These are phyloP conservation scores for Apostasia ramifera DNA, from an alignment of 106 monocot genomes.

Conservation along the genomic window DNA sequence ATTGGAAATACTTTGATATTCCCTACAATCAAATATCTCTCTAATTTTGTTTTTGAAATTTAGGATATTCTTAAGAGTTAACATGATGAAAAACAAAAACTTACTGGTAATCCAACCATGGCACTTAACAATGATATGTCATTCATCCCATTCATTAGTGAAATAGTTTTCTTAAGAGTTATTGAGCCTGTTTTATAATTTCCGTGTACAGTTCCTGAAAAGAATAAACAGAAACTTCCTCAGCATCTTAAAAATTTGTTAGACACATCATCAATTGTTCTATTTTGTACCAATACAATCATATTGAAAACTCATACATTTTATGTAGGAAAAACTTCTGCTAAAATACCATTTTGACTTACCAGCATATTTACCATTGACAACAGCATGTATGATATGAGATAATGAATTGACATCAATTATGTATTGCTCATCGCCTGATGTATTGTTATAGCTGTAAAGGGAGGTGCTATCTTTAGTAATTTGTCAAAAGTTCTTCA, in stretches of 20 bases:
- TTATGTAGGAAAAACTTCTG: neutral
- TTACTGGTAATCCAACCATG: constrained; percentile 90
- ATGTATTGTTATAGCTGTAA: constrained; percentile 51
- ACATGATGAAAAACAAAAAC: neutral
- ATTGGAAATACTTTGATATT: no score
- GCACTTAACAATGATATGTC: constrained; percentile 79
- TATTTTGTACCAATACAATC: neutral
- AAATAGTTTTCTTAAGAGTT: constrained; percentile 29
- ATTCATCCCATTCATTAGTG: constrained; percentile 46
- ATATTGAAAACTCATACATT: neutral
- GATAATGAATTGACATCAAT: constrained; percentile 57
- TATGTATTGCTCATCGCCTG: constrained; percentile 14
- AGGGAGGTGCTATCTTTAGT: neutral
- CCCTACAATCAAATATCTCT: no score
- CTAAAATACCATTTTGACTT: constrained; percentile 8
- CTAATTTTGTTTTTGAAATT: no score
- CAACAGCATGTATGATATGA: constrained; percentile 76
- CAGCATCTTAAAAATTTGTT: neutral
- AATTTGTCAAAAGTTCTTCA: neutral
- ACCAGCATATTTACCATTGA: constrained; percentile 63
- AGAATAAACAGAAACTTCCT: neutral
- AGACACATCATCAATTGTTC: neutral
- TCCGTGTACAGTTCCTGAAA: constrained; percentile 60
- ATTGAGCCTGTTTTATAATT: constrained; percentile 9
- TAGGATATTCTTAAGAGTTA: no score